phyloP scores from a whole-genome alignment of 2,329 filamentous ascomycete species.

The Fonsecaea multimorphosa region DNA sequence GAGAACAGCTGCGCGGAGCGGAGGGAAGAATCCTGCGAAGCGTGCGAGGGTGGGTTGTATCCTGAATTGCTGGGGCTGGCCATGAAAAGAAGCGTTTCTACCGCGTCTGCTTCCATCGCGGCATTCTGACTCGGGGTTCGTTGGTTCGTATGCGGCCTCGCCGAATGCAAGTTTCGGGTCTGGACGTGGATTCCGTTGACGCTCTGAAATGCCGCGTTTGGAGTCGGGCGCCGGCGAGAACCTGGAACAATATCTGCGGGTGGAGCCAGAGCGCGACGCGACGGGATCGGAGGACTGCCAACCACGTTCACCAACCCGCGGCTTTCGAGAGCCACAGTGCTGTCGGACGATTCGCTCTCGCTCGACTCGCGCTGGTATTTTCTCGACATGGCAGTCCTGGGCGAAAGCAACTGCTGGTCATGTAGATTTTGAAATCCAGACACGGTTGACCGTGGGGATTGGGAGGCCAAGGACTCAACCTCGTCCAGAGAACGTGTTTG shows the following conservation, averaged over 20 bases:
- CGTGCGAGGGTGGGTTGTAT: conserved; percentile 47
- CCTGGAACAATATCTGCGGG: conserved; percentile 52
- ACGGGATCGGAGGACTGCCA: conserved; percentile 24
- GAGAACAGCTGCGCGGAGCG: conserved; percentile 31
- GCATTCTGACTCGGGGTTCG: conserved; percentile 52
- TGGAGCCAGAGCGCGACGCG: conserved; percentile 46
- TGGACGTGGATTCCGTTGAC: conserved; percentile 24
- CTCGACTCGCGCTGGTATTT: conserved; percentile 37
- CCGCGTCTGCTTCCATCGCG: conserved; percentile 57
- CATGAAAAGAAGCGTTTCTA: conserved; percentile 59
- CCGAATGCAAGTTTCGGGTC: conserved; percentile 22
- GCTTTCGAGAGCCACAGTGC: conserved; percentile 30
- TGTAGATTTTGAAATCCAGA: conserved; percentile 61
- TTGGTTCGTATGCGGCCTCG: conserved; percentile 38
- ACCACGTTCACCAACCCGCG: conserved; percentile 22
- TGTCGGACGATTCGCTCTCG: conserved; percentile 40
- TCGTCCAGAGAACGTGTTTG: conserved; percentile 78
- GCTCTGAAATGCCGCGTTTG: conserved; percentile 42
- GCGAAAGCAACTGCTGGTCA: conserved; percentile 57
- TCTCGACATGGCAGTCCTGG: conserved; percentile 51
- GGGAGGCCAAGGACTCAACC: conserved; percentile 75
- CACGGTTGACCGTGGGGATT: conserved; percentile 67
- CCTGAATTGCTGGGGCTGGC: conserved; percentile 57
- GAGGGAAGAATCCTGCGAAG: conserved; percentile 37
- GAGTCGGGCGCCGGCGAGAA: conserved; percentile 48